Percentiles rank a stretch among this genome's conserved stretches.
Conservation (phyloP, 768 basidiomycete species). For the Phylloporus arenicola region DNA sequence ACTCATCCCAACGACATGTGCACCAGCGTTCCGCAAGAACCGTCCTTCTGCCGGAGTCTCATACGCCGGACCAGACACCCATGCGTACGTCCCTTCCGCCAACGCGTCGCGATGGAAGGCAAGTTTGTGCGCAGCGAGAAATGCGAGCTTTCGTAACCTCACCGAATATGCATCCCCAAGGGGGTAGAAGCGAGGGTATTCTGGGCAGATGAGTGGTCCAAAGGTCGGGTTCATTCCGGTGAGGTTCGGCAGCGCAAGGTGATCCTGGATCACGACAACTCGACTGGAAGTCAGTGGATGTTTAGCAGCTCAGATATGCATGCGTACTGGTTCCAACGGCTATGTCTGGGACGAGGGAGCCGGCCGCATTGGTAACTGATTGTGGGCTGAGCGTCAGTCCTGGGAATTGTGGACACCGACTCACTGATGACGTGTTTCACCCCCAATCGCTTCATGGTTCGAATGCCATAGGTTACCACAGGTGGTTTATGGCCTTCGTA, state of each 20-base stretch:
- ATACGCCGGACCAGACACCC: slow-evolving; percentile 88
- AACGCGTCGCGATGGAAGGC: slow-evolving; percentile 49
- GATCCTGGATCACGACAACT: slow-evolving; percentile 85
- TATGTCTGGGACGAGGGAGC: slow-evolving; percentile 67
- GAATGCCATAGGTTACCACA: slow-evolving; percentile 72
- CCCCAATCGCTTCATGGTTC: slow-evolving; percentile 74
- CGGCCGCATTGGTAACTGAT: slow-evolving; percentile 84
- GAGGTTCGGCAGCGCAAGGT: slow-evolving; percentile 74
- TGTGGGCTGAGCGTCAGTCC: slow-evolving; percentile 1
- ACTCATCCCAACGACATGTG: slow-evolving; percentile 92
- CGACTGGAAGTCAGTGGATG: slow-evolving; percentile 5
- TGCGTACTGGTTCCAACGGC: slow-evolving; percentile 78
- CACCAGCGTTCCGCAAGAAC: slow-evolving; percentile 68
- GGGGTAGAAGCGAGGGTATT: slow-evolving; percentile 73
- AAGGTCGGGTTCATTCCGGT: slow-evolving; percentile 76
- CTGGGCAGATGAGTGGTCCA: slow-evolving; percentile 56
- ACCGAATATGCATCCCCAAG: slow-evolving; percentile 80
- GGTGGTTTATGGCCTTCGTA: slow-evolving; percentile 78
- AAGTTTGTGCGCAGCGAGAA: slow-evolving; percentile 65
- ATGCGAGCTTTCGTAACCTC: slow-evolving; percentile 61
- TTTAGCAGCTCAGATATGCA: neutral
- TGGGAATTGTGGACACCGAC: slow-evolving; percentile 21
- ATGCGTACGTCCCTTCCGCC: slow-evolving; percentile 81
- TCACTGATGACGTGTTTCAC: slow-evolving; percentile 70
- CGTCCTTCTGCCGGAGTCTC: slow-evolving; percentile 85